Evolutionary conservation across 2,329 filamentous ascomycete species (phyloP), one percentile per base, ranked within the genome.

Genomic region (Plectosphaerella plurivora): DNA sequence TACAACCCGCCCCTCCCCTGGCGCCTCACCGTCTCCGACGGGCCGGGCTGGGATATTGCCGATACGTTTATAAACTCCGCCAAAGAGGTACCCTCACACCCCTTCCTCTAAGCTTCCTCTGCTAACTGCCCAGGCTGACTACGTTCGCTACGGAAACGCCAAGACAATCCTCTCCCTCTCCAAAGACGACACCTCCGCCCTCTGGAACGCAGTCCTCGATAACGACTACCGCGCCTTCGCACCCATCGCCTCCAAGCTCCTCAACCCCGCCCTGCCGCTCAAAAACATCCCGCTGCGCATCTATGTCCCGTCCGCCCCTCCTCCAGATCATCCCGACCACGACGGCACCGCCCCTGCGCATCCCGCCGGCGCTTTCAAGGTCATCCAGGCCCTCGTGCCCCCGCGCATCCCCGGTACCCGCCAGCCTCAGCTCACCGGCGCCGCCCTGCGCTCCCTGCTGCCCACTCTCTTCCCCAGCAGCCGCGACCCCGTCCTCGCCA

Each of bases 151-250:
- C 60, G 91, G 91, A 45, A 94, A 88, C 51, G 91, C 90, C 15
- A 91, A 93, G 66, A 87, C 88, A 55, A 92, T 96, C 63, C 96
- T 96, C 90, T 87, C 85, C 51, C 75, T 97, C 63, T 91, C 87
- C 55, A 92, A 91, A 66, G 84, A 89, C 45, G 86, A 96, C 66
- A 94, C 89, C 14, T 89, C 86, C 8, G 82, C 87, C 33, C 76
- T 97, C 35, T 97, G 92, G 91, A 81, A 86, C 58, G 81, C 89
- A 10, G 89, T 96, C 42, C 79, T 87, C 66, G 82, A 88, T 60
- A 88, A 95, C 61, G 84, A 97, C 68, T 84, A 89, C 60, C 60
- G 74, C 9, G 75, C 85, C 41, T 97, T 89, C 71, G 80, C 82
- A 63, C 82, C 82, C 53, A 84, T 97, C 61, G 87, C 92, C 65